Percentiles rank a stretch among this genome's conserved stretches.
Conservation (phyloP, 768 basidiomycete species). For the Tylopilus sp. region DNA sequence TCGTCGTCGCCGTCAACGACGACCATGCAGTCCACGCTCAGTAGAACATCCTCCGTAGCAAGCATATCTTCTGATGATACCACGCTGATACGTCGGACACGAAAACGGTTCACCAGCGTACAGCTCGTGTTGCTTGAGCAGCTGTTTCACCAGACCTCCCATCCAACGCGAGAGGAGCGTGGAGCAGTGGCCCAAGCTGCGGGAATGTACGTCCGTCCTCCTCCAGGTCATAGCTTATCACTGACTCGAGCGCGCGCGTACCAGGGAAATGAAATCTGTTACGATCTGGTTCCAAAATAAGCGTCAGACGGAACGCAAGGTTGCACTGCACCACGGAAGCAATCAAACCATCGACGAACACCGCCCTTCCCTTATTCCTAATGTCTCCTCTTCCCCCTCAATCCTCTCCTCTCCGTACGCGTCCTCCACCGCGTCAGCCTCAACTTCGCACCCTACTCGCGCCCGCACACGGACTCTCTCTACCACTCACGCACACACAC, state of each 20-base stretch:
- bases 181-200: slow-evolving; percentile 59
- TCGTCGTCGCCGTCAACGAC: slow-evolving; percentile 7
- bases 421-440: slow-evolving; percentile 13
- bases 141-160: slow-evolving; percentile 67
- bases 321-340: slow-evolving; percentile 40
- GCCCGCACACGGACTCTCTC: slow-evolving; percentile 34
- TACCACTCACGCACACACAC: slow-evolving; percentile 15
- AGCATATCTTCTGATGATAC: slow-evolving; percentile 54
- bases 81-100: slow-evolving; percentile 47
- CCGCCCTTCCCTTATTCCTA: slow-evolving; percentile 10
- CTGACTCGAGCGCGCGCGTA: slow-evolving; percentile 7
- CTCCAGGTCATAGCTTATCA: background rate
- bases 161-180: slow-evolving; percentile 72
- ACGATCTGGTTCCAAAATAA: slow-evolving; percentile 36
- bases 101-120: slow-evolving; percentile 64
- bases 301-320: slow-evolving; percentile 49
- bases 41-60: slow-evolving; percentile 53
- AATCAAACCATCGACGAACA: slow-evolving; percentile 18
- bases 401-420: slow-evolving; percentile 15
- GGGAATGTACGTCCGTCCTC: slow-evolving; percentile 49
- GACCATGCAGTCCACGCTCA: slow-evolving; percentile 32
- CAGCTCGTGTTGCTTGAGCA: slow-evolving; percentile 74
- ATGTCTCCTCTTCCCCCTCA: slow-evolving; percentile 19
- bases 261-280: slow-evolving; percentile 35
- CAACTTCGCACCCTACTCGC: slow-evolving; percentile 27